Evolutionary conservation across 1,284 basidiomycete species (phyloP), one percentile per base, ranked within the genome.

Genomic region (Psilocybe mexicana): DNA sequence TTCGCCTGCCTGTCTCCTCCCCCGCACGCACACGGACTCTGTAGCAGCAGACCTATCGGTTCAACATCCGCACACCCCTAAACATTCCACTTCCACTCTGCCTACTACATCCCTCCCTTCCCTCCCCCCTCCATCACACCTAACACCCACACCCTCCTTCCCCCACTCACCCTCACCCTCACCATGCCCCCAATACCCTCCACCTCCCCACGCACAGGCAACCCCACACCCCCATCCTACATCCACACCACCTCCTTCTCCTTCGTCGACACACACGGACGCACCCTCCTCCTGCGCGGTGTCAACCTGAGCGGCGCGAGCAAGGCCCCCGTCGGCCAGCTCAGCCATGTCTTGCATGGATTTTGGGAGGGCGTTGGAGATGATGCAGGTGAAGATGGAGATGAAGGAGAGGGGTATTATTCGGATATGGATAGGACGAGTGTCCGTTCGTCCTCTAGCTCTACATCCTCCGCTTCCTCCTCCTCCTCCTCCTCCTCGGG

Each of bases 281-380:
- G 96, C 44, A 90, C 90, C 0, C 76, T 98, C 23, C 78, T 98
- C 26, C 79, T 99, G 0, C 87, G 96, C 43, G 96, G 96, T 38
- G 89, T 98, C 57, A 98, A 99, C 73, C 84, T 98, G 54, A 92
- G 93, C 6, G 94, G 93, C 2, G 88, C 91, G 0, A 84, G 87
- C 52, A 98, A 99, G 71, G 88, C 88, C 0, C 95, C 96, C 0
- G 71, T 86, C 0, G 84, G 79, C 43, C 80, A 85, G 58, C 92
- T 87, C 0, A 89, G 89, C 0, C 82, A 78, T 58, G 68, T 82
- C 18, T 79, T 88, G 0, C 82, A 94, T 0, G 86, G 81, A n/a
- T 96, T 98, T 71, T 98, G 95, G 95, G 90, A 94, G 57, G 76
- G 78, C 6, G 94, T 89, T 4, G 90, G 0, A 94, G 28, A 14